Evolutionary conservation across 306 rosid species (phyloP).

Genomic region (Sesbania bispinosa): DNA sequence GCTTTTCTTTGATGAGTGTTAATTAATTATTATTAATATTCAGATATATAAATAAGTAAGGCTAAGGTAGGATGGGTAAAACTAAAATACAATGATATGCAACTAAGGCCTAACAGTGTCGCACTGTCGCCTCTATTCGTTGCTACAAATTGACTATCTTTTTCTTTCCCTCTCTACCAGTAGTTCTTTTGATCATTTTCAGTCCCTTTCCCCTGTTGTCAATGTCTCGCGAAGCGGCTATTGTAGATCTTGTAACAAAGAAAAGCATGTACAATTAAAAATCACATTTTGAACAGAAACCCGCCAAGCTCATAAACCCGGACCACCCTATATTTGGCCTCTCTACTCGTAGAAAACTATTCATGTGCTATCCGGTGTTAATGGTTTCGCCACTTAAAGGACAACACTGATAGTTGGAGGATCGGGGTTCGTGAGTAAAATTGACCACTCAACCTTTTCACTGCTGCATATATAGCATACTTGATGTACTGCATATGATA

Average conservation of each 20-base stretch:
- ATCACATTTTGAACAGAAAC: neutral
- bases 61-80: no score
- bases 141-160: neutral
- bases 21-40: no score
- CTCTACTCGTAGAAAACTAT: neutral
- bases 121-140: no score
- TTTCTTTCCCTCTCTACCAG: no score
- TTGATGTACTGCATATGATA: neutral
- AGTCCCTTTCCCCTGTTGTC: neutral
- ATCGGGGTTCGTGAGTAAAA: constrained; percentile 8
- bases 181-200: no score
- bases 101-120: neutral
- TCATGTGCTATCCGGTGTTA: neutral
- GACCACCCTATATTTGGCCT: neutral
- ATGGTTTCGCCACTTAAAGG: neutral
- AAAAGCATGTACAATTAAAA: neutral
- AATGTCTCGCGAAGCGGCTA: neutral
- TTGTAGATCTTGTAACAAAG: neutral
- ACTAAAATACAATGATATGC: no score
- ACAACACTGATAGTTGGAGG: constrained; percentile 9
- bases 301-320: neutral
- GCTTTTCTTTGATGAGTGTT: neutral
- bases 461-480: neutral
- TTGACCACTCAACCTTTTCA: constrained; percentile 4
- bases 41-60: neutral